phyloP scores from a whole-genome alignment of 257 asterid species.

The Primulina huaijiensis region DNA sequence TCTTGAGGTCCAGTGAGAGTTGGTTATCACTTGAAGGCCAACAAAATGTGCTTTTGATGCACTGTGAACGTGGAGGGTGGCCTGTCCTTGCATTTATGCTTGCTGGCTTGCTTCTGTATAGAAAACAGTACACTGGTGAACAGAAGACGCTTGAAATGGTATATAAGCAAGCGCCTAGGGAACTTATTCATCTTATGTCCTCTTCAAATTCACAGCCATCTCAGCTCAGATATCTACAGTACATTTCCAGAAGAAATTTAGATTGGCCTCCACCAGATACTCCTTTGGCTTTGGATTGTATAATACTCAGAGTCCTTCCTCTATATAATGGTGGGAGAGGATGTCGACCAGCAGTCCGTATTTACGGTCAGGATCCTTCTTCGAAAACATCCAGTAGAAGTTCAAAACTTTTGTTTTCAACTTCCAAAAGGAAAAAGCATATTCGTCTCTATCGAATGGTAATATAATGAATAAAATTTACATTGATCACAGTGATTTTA shows the following conservation, averaged over 20 bases:
- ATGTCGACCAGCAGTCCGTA: constrained; percentile 79
- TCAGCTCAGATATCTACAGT: constrained; percentile 96
- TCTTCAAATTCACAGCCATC: constrained; percentile 97
- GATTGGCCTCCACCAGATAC: constrained; percentile 96
- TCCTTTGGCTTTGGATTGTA: constrained; percentile 75
- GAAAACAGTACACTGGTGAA: constrained; percentile 91
- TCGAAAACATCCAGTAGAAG: constrained; percentile 68
- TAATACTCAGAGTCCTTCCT: constrained; percentile 72
- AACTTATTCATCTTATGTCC: constrained; percentile 92
- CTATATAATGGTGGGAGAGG: constrained; percentile 73
- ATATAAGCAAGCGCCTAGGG: constrained; percentile 93
- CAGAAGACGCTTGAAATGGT: constrained; percentile 98
- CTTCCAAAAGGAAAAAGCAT: constrained; percentile 51
- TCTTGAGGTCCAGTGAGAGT: constrained; percentile 95
- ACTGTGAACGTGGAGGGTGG: constrained; percentile 99
- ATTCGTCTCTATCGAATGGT: constrained; percentile 74
- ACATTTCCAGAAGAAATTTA: constrained; percentile 70
- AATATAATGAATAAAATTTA: constrained; percentile 32
- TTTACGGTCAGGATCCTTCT: constrained; percentile 88
- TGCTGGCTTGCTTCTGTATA: constrained; percentile 92
- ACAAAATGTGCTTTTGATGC: constrained; percentile 93
- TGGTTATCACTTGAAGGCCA: constrained; percentile 99
- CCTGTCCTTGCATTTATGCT: constrained; percentile 98
- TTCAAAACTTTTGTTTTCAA: constrained; percentile 84
- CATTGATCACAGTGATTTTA: constrained; percentile 16